phyloP scores from a whole-genome alignment of 768 basidiomycete species.

The Tylopilus rubrobrunneus region DNA sequence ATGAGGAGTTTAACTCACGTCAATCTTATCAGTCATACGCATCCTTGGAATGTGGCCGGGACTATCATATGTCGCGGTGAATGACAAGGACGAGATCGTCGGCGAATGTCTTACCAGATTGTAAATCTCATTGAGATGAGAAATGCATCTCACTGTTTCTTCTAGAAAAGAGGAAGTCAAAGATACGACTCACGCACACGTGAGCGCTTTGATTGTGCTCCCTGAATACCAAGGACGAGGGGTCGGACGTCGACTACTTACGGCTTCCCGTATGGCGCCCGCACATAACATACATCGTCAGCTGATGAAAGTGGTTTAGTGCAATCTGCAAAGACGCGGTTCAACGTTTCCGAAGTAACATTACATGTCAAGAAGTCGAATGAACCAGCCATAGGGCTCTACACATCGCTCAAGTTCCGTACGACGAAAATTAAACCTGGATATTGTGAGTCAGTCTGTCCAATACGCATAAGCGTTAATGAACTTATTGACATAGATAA shows the following conservation, averaged over 20 bases:
- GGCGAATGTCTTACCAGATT: slow-evolving; percentile 8
- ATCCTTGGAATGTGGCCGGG: slow-evolving; percentile 1
- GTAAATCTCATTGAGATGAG: background rate
- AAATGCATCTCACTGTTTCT: background rate
- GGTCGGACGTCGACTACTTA: slow-evolving; percentile 1
- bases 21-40: background rate
- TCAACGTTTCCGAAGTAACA: slow-evolving; percentile 4
- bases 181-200: slow-evolving; percentile 3
- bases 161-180: slow-evolving; percentile 7
- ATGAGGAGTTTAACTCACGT: background rate
- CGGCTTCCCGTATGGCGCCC: background rate
- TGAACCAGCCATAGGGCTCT: slow-evolving; percentile 8
- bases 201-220: slow-evolving; percentile 5
- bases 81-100: slow-evolving; percentile 1
- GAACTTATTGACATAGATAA: background rate
- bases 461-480: background rate
- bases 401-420: slow-evolving; percentile 3
- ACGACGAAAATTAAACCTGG: background rate
- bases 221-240: slow-evolving; percentile 8
- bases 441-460: background rate
- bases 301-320: background rate
- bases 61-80: slow-evolving; percentile 2
- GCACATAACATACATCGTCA: background rate
- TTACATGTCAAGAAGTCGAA: slow-evolving; percentile 8
- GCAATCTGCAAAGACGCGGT: background rate